Conservation (phyloP, 148 eudicot genomes). For the Beta vulgaris region DNA sequence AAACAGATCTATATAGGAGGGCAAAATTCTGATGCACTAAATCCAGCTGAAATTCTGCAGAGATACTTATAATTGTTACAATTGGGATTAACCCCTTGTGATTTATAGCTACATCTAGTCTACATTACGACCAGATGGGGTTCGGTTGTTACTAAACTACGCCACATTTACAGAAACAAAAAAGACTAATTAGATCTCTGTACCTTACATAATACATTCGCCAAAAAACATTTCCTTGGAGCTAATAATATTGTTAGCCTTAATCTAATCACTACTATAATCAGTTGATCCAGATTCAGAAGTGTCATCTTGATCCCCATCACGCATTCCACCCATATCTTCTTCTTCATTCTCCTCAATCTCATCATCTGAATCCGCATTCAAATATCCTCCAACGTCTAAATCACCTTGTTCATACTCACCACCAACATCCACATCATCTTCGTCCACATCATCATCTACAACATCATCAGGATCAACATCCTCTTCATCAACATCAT, state of each 20-base stretch:
- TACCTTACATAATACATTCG: conserved; percentile 13
- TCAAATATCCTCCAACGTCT: conserved; percentile 27
- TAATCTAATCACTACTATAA: conserved; percentile 43
- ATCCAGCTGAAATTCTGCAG: background rate
- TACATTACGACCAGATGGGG: background rate
- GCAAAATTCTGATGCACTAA: conserved; percentile 2
- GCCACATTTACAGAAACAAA: conserved; percentile 8
- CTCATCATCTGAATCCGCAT: conserved; percentile 32
- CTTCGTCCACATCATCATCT: conserved; percentile 32
- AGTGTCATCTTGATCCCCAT: conserved; percentile 31
- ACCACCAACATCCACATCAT: conserved; percentile 28
- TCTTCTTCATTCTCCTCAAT: conserved; percentile 26
- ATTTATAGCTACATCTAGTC: background rate
- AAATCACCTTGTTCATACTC: conserved; percentile 26
- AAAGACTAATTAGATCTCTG: background rate
- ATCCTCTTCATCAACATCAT: conserved; percentile 31
- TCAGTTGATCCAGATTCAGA: conserved; percentile 52
- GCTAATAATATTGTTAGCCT: background rate
- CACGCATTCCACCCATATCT: conserved; percentile 17
- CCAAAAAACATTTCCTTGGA: conserved; percentile 5
- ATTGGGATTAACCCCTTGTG: background rate
- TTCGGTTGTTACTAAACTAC: background rate
- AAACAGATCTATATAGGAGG: background rate
- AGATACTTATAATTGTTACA: background rate
- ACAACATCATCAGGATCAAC: conserved; percentile 30